Conservation (phyloP, 495 filamentous ascomycete genomes). For the Penicillium simplicissimum region DNA sequence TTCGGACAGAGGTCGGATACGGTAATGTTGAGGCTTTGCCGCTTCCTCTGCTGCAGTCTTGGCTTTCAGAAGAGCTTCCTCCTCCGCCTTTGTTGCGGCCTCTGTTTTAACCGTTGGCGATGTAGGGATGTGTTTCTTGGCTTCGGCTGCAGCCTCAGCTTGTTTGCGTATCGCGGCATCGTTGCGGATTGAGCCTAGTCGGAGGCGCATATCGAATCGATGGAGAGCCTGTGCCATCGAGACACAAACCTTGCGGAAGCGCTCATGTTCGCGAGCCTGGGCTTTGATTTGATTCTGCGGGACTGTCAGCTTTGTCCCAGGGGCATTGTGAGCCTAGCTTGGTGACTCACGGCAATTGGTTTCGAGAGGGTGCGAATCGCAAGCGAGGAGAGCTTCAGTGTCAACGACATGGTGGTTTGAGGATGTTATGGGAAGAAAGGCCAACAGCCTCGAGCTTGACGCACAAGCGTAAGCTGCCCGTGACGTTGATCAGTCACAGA, state of each 20-base stretch:
- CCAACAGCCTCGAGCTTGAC: conserved; percentile 16
- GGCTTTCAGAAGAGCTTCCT: conserved; percentile 49
- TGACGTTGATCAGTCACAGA: conserved; percentile 12
- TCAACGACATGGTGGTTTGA: conserved; percentile 49
- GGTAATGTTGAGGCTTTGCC: conserved; percentile 46
- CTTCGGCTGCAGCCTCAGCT: conserved; percentile 50
- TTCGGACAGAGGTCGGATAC: conserved; percentile 80
- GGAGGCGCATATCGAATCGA: conserved; percentile 89
- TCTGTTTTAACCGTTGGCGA: conserved; percentile 79
- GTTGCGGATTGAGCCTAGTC: conserved; percentile 82
- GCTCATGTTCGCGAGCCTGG: conserved; percentile 91
- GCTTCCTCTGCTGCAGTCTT: conserved; percentile 54
- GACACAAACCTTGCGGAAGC: conserved; percentile 75
- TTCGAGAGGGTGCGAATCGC: conserved; percentile 70
- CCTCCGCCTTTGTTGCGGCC: conserved; percentile 65
- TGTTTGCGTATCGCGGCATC: conserved; percentile 57
- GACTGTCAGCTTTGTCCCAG: conserved; percentile 45
- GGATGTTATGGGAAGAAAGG: neutral
- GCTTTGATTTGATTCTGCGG: conserved; percentile 85
- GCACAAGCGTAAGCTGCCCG: conserved; percentile 8
- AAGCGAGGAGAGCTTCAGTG: conserved; percentile 69
- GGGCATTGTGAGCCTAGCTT: conserved; percentile 24
- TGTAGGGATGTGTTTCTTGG: conserved; percentile 63
- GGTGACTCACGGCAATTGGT: conserved; percentile 62
- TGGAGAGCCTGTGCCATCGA: conserved; percentile 84